A percentile compares a stretch with the other conserved stretches of the same genome.
These are phyloP conservation scores for Fusarium concolor DNA, from an alignment of 2,329 filamentous ascomycete species.

Conservation along the genomic window DNA sequence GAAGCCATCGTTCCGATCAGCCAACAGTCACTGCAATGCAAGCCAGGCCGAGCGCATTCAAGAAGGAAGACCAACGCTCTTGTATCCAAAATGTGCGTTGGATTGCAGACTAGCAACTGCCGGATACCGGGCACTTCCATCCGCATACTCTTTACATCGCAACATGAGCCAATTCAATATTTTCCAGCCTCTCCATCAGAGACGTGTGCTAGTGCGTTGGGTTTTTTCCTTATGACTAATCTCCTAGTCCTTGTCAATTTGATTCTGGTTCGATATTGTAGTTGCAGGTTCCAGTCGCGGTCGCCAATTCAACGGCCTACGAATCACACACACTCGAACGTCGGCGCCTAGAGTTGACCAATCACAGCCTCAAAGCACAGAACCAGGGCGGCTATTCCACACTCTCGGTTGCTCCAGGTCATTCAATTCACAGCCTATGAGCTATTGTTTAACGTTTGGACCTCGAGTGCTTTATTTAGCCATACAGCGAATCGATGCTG, in stretches of 20 bases:
- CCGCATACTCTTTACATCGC: slow-evolving; percentile 27
- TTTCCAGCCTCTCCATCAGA: slow-evolving; percentile 27
- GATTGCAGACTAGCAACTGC: slow-evolving; percentile 8
- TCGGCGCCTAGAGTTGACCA: slow-evolving; percentile 49
- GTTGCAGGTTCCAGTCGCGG: slow-evolving; percentile 40
- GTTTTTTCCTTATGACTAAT: slow-evolving; percentile 21
- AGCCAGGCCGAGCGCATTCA: slow-evolving; percentile 12
- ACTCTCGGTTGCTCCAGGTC: slow-evolving; percentile 45
- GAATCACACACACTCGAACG: slow-evolving; percentile 42
- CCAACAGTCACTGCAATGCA: background rate
- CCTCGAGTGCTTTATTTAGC: slow-evolving; percentile 46
- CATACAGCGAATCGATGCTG: slow-evolving; percentile 36
- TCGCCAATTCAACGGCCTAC: slow-evolving; percentile 43
- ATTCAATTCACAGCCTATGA: slow-evolving; percentile 45
- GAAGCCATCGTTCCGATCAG: slow-evolving; percentile 1
- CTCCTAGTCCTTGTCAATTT: slow-evolving; percentile 31
- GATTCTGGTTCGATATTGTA: slow-evolving; percentile 15
- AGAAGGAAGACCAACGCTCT: slow-evolving; percentile 15
- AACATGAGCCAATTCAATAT: slow-evolving; percentile 27
- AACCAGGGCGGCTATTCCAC: slow-evolving; percentile 55
- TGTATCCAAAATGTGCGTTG: background rate
- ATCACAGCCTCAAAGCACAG: slow-evolving; percentile 38
- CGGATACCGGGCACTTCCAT: slow-evolving; percentile 22
- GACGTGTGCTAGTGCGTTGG: slow-evolving; percentile 5
- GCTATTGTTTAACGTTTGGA: slow-evolving; percentile 31